Conservation (phyloP, 192 early-diverging fungal genomes). For the Coemansia aciculifera region DNA sequence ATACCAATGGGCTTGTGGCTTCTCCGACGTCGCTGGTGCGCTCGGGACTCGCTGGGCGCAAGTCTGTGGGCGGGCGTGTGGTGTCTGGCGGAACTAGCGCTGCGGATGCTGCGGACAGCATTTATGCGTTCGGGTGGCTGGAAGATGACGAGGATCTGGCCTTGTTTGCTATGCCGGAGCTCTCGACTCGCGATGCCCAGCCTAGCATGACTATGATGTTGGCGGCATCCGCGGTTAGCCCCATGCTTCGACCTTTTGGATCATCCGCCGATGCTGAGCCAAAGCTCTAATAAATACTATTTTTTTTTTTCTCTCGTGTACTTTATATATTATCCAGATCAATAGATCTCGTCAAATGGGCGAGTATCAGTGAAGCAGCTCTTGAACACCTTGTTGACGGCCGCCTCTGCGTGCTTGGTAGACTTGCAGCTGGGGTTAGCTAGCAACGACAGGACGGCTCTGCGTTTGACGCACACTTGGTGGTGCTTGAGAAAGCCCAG, state of each 20-base stretch:
- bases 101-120: conserved; percentile 18
- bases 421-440: conserved; percentile 76
- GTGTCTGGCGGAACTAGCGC: background rate
- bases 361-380: conserved; percentile 93
- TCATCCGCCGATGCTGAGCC: conserved; percentile 2
- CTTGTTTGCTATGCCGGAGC: conserved; percentile 45
- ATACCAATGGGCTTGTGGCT: background rate
- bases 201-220: conserved; percentile 45
- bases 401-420: conserved; percentile 77
- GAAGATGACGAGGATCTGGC: conserved; percentile 50
- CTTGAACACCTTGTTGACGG: conserved; percentile 83
- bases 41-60: background rate
- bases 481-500: conserved; percentile 76
- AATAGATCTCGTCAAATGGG: conserved; percentile 93
- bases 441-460: conserved; percentile 76
- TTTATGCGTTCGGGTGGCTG: conserved; percentile 51
- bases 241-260: conserved; percentile 40
- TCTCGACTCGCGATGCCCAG: conserved; percentile 16
- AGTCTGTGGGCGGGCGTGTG: background rate
- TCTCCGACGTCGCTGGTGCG: background rate
- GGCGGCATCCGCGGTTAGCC: conserved; percentile 29
- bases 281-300: background rate
- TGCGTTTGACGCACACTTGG: conserved; percentile 83
- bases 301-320: background rate
- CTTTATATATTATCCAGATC: background rate